phyloP scores from a whole-genome alignment of 768 basidiomycete genomes.

The Boletus rubropictus region DNA sequence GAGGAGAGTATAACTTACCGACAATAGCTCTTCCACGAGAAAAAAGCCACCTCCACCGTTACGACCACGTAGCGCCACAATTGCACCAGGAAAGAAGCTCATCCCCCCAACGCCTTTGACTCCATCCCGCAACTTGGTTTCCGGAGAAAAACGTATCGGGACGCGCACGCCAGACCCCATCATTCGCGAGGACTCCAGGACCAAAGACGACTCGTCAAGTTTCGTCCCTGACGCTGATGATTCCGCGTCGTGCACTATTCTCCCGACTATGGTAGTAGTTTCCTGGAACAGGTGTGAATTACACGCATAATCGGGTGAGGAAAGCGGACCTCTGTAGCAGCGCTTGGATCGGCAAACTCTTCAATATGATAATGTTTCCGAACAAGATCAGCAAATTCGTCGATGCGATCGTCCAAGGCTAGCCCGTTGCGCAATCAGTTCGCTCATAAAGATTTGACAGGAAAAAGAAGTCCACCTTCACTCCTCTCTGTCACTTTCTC shows the following conservation, averaged over 20 bases:
- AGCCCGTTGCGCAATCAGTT: constrained; percentile 1
- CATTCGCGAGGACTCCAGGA: constrained; percentile 80
- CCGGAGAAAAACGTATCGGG: constrained; percentile 63
- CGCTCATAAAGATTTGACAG: background rate
- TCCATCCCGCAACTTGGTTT: constrained; percentile 60
- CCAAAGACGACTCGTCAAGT: constrained; percentile 66
- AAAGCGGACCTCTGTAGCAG: constrained; percentile 44
- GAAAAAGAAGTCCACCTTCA: constrained; percentile 49
- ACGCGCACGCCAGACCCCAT: constrained; percentile 62
- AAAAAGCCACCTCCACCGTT: constrained; percentile 92
- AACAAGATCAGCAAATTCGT: constrained; percentile 75
- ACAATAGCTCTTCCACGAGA: constrained; percentile 71
- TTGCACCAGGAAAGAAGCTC: constrained; percentile 83
- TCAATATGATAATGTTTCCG: constrained; percentile 59
- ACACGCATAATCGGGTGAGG: background rate
- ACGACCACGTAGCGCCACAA: constrained; percentile 79
- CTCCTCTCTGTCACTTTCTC: constrained; percentile 83
- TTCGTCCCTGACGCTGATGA: constrained; percentile 50
- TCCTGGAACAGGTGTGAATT: constrained; percentile 37
- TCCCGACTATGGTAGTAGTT: constrained; percentile 63
- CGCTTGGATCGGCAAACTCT: constrained; percentile 76
- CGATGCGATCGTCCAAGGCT: constrained; percentile 86
- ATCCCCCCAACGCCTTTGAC: constrained; percentile 56
- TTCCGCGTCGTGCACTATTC: constrained; percentile 69
- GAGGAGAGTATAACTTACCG: constrained; percentile 44